phyloP scores from a whole-genome alignment of 805 yeast genomes.

The Monosporozyma yasuniensis region DNA sequence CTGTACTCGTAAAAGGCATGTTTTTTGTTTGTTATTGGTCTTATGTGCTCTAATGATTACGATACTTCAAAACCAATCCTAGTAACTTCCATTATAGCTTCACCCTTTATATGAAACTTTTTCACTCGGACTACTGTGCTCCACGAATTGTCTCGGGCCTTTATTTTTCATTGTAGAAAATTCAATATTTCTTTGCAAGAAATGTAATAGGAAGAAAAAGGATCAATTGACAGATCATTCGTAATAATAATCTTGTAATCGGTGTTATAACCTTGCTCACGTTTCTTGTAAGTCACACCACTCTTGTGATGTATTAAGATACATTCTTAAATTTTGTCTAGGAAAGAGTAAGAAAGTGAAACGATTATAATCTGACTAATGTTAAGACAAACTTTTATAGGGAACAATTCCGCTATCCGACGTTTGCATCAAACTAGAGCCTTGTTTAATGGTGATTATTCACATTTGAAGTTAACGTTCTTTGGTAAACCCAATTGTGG shows the following conservation, averaged over 20 bases:
- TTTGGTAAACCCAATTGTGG: constrained; percentile 65
- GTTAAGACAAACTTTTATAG: not conserved
- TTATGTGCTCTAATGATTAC: not conserved
- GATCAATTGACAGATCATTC: not conserved
- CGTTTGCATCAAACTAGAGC: not conserved
- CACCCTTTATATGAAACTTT: not conserved
- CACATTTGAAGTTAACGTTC: constrained; percentile 38
- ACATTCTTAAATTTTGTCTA: not conserved
- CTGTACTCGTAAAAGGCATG: constrained; percentile 5
- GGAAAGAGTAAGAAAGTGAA: not conserved
- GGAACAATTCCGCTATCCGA: not conserved
- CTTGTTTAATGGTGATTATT: not conserved
- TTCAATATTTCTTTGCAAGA: not conserved
- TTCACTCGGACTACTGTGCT: constrained; percentile 4
- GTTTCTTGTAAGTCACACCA: not conserved
- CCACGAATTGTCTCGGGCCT: not conserved
- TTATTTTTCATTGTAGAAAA: not conserved
- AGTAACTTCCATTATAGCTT: not conserved
- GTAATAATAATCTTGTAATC: not conserved
- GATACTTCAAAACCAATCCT: not conserved
- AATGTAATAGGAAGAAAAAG: not conserved
- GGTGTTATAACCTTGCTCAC: not conserved
- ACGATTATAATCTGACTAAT: not conserved
- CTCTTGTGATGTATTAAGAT: not conserved
- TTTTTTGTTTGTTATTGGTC: not conserved